Evolutionary conservation across 1,284 basidiomycete species (phyloP).

Genomic region (Xerocomus amazonicus): DNA sequence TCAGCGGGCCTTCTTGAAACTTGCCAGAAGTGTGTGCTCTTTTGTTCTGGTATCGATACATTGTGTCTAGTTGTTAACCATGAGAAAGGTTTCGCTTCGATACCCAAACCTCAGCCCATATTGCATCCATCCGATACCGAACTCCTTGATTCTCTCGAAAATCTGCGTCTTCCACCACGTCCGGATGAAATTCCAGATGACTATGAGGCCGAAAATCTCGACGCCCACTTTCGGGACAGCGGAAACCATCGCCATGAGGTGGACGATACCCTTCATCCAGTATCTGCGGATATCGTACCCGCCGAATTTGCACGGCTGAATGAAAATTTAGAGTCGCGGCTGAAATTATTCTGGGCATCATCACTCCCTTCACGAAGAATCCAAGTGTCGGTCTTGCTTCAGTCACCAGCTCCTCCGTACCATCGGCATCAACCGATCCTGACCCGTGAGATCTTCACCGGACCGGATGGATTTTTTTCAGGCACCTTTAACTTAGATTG

Average conservation of each 20-base stretch:
- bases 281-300: constrained; percentile 17
- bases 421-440: constrained; percentile 44
- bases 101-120: constrained; percentile 47
- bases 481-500: constrained; percentile 59
- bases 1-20: constrained; percentile 69
- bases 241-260: constrained; percentile 17
- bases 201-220: constrained; percentile 43
- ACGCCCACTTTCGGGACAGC: constrained; percentile 25
- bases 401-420: constrained; percentile 27
- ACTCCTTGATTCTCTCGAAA: constrained; percentile 43
- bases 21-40: constrained; percentile 64
- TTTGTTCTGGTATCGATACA: background rate
- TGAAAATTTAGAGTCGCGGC: constrained; percentile 67
- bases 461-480: constrained; percentile 69
- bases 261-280: constrained; percentile 21
- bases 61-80: constrained; percentile 2
- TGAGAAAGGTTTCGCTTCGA: constrained; percentile 53
- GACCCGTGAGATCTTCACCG: constrained; percentile 51
- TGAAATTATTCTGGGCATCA: constrained; percentile 77
- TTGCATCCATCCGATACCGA: constrained; percentile 15
- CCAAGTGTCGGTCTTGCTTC: constrained; percentile 52
- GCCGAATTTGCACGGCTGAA: constrained; percentile 54
- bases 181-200: constrained; percentile 61
- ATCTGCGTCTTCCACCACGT: constrained; percentile 51
- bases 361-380: constrained; percentile 58